Conservation (phyloP, 257 asterid species). For the Lavandula angustifolia region DNA sequence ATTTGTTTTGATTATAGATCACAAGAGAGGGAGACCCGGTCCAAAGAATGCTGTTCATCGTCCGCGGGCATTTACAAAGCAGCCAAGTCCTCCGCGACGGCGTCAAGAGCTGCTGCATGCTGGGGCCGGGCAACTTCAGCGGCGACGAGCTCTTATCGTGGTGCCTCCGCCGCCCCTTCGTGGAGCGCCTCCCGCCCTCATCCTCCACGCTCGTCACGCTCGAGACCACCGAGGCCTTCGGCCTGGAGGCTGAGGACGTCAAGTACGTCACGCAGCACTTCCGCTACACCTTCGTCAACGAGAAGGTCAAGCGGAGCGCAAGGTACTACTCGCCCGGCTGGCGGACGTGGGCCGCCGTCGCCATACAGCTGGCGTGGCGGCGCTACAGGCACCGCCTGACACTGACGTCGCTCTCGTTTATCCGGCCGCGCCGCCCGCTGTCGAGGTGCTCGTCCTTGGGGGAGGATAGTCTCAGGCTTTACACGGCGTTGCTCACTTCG, state of each 20-base stretch:
- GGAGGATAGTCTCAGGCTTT: conserved; percentile 89
- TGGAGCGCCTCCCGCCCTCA: conserved; percentile 85
- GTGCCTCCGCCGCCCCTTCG: conserved; percentile 87
- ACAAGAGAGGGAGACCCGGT: conserved; percentile 95
- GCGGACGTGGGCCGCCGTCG: conserved; percentile 98
- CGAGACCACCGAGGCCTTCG: conserved; percentile 90
- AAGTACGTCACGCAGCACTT: conserved; percentile 95
- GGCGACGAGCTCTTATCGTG: conserved; percentile 97
- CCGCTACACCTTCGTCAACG: conserved; percentile 89
- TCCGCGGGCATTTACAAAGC: conserved; percentile 94
- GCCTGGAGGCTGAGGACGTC: conserved; percentile 86
- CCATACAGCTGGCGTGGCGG: conserved; percentile 93
- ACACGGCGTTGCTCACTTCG: conserved; percentile 80
- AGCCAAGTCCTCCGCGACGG: conserved; percentile 90
- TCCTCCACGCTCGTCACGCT: conserved; percentile 73
- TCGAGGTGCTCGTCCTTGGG: conserved; percentile 85
- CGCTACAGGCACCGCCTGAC: conserved; percentile 77
- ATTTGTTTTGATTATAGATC: too few species aligned
- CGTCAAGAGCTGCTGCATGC: conserved; percentile 86
- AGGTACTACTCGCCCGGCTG: conserved; percentile 96
- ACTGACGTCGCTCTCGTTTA: conserved; percentile 77
- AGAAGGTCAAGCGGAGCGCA: conserved; percentile 88
- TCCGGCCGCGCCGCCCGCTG: conserved; percentile 79
- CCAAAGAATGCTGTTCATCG: conserved; percentile 87
- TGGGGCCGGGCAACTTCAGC: conserved; percentile 95